Evolutionary conservation across 768 basidiomycete species (phyloP).

Genomic region (Zangia roseola): DNA sequence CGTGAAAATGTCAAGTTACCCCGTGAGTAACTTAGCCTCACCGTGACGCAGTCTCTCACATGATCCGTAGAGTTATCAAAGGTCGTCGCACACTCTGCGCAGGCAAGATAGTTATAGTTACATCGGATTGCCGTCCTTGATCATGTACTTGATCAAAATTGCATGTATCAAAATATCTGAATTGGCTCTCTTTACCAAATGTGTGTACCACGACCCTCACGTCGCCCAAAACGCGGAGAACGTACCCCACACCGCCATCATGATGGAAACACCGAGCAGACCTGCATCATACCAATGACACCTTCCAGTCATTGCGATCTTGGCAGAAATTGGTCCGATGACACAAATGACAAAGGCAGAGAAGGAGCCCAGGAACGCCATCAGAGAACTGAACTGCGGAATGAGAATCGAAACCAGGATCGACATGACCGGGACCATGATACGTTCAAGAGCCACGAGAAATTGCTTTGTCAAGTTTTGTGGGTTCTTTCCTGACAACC

Average conservation of each 20-base stretch:
- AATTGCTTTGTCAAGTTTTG: slow-evolving; percentile 33
- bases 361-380: slow-evolving; percentile 93
- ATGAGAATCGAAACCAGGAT: slow-evolving; percentile 71
- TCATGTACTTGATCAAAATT: slow-evolving; percentile 9
- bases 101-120: slow-evolving; percentile 39
- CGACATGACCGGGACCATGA: slow-evolving; percentile 55
- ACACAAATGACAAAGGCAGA: slow-evolving; percentile 75
- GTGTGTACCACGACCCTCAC: slow-evolving; percentile 10
- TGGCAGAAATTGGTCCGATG: slow-evolving; percentile 74
- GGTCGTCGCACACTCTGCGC: slow-evolving; percentile 70
- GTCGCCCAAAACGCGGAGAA: slow-evolving; percentile 54
- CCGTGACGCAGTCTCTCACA: neutral
- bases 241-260: slow-evolving; percentile 82
- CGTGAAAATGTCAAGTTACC: slow-evolving; percentile 80
- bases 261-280: slow-evolving; percentile 48
- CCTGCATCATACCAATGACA: slow-evolving; percentile 52
- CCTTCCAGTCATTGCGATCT: slow-evolving; percentile 53
- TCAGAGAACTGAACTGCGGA: slow-evolving; percentile 78
- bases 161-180: neutral
- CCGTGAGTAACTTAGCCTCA: slow-evolving; percentile 49
- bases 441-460: slow-evolving; percentile 53
- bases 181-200: neutral
- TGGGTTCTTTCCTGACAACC: slow-evolving; percentile 8
- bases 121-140: slow-evolving; percentile 2
- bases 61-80: slow-evolving; percentile 63